Evolutionary conservation across 2,329 filamentous ascomycete genomes (phyloP).

Genomic region (Rhinocladiella mackenziei): DNA sequence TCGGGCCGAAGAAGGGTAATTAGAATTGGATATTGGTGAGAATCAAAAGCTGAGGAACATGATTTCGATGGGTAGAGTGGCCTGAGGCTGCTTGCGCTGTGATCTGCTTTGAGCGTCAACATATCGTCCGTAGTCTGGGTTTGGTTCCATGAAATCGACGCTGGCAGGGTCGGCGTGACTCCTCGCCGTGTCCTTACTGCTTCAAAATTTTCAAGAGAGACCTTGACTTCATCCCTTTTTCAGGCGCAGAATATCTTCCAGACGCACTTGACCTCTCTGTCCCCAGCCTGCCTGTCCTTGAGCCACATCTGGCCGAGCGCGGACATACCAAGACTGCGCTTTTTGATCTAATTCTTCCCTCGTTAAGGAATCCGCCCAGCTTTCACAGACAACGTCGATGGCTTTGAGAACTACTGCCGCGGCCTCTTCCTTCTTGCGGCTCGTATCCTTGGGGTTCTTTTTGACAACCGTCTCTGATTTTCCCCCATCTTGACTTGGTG

Average conservation of each 20-base stretch:
- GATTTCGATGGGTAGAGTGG: no score
- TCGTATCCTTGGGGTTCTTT: conserved; percentile 53
- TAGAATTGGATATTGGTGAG: no score
- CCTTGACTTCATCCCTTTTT: conserved; percentile 37
- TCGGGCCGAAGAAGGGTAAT: conserved; percentile 16
- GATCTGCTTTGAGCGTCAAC: no score
- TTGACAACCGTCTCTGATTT: conserved; percentile 9
- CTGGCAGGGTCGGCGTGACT: no score
- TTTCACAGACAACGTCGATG: conserved; percentile 66
- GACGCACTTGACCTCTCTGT: conserved; percentile 66
- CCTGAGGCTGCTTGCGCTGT: no score
- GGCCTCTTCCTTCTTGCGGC: conserved; percentile 64
- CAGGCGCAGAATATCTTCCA: conserved; percentile 63
- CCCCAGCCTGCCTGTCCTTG: conserved; percentile 75
- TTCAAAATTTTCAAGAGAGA: no score
- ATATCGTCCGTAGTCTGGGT: no score
- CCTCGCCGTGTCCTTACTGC: no score
- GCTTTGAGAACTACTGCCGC: conserved; percentile 66
- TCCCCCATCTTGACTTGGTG: background rate
- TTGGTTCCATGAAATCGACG: no score
- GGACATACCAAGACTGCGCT: conserved; percentile 78
- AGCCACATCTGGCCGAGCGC: conserved; percentile 71
- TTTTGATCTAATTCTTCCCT: conserved; percentile 66
- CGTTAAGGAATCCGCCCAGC: conserved; percentile 65
- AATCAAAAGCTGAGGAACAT: no score